These are phyloP conservation scores for Morella rubra DNA, from an alignment of 306 rosid species.

Conservation along the genomic window DNA sequence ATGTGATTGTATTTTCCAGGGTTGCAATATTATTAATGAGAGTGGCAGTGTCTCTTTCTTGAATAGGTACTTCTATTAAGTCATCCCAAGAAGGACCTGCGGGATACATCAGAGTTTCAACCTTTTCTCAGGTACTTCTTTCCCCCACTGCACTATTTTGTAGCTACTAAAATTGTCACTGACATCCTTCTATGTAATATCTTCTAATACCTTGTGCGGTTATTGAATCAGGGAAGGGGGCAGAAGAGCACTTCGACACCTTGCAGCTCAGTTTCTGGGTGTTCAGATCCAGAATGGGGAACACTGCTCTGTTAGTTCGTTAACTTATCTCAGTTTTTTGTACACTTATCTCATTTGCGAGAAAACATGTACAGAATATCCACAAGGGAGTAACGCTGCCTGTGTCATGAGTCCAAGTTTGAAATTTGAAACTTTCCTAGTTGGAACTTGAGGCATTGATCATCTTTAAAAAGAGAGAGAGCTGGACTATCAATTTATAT, in stretches of 20 bases:
- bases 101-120: constrained; percentile 80
- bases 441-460: background rate
- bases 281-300: constrained; percentile 85
- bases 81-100: constrained; percentile 78
- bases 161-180: background rate
- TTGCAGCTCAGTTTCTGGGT: constrained; percentile 70
- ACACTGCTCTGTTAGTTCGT: constrained; percentile 85
- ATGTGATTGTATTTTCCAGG: constrained; percentile 9
- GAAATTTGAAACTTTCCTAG: background rate
- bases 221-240: constrained; percentile 53
- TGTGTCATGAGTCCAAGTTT: background rate
- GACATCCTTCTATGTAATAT: constrained; percentile 1
- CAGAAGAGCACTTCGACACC: constrained; percentile 75
- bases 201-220: constrained; percentile 26
- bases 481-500: background rate
- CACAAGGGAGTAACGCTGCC: background rate
- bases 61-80: constrained; percentile 78
- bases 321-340: constrained; percentile 2
- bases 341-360: background rate
- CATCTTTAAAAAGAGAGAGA: constrained; percentile 3
- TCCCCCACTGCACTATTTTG: constrained; percentile 2
- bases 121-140: constrained; percentile 61
- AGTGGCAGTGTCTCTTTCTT: constrained; percentile 17
- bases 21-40: constrained; percentile 8
- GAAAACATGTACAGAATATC: background rate